phyloP scores from a whole-genome alignment of 2,329 filamentous ascomycete species.

The Thelonectria blattea region DNA sequence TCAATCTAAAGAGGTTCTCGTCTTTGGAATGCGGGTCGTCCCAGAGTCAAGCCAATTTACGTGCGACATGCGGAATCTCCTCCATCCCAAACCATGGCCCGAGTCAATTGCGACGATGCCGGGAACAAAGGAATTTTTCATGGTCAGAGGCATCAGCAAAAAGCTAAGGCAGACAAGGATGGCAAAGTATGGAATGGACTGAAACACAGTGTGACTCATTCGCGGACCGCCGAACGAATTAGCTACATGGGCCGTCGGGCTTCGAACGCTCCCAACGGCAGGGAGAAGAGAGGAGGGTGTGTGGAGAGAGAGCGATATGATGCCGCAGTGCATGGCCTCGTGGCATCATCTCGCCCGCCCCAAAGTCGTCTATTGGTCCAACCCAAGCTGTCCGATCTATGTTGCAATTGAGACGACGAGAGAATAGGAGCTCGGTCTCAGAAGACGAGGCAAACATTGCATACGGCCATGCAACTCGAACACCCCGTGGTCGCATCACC shows the following conservation, averaged over 20 bases:
- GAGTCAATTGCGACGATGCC: constrained; percentile 23
- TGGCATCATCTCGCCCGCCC: constrained; percentile 25
- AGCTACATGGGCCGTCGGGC: constrained; percentile 26
- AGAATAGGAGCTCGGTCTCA: background rate
- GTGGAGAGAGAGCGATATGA: constrained; percentile 11
- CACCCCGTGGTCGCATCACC: constrained; percentile 10
- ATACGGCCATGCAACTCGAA: constrained; percentile 4
- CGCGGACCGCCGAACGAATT: constrained; percentile 31
- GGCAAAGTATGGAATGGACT: constrained; percentile 34
- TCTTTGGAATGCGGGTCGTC: constrained; percentile 8
- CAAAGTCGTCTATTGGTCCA: constrained; percentile 17
- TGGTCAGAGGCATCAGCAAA: constrained; percentile 13
- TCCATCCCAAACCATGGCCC: background rate
- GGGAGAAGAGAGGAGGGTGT: constrained; percentile 4
- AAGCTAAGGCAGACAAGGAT: constrained; percentile 37
- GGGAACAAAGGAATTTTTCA: constrained; percentile 26
- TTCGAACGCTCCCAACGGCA: constrained; percentile 19
- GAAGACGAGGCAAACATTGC: constrained; percentile 1
- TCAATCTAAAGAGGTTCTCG: background rate
- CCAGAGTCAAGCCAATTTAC: background rate
- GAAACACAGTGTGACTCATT: constrained; percentile 41
- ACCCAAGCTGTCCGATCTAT: constrained; percentile 3
- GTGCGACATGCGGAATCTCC: constrained; percentile 9
- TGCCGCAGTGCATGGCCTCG: constrained; percentile 13
- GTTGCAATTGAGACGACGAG: constrained; percentile 6